Evolutionary conservation across 805 yeast genomes (phyloP), one percentile per base, ranked within the genome.

Genomic region (Ogataea naganishii): DNA sequence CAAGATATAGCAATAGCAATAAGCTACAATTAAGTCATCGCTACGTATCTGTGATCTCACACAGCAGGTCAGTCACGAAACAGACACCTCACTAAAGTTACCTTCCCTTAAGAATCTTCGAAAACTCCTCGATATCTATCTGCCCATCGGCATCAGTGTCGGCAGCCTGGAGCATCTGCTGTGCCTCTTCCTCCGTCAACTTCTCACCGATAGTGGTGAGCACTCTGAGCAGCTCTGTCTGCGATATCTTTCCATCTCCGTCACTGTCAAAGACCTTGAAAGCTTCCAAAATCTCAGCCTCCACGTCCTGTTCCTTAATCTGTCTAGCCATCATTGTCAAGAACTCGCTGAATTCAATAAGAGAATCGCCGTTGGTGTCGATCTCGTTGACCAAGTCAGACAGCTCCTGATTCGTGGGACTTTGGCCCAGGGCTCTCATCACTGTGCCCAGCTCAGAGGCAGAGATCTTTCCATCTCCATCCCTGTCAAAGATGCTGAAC

Each of bases 371-470:
- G 63, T 92, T 92, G 38, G 80, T 80, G 58, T 92, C 98, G 31
- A 92, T 94, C 62, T 92, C 98, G 57, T 89, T 89, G 68, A 92
- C 84, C 80, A 92, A 77, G 56, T 92, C 98, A 33, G 92, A 82
- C 48, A 92, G 80, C 60, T 92, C 98, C 42, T 86, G 77, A 59
- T 92, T 97, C 29, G 94, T 78, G 21, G 98, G 98, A 50, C 89
- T 89, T 60, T 86, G 92, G 30, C 98, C 98, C 51, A 92, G 69
- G n/a, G 96, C 84, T 64, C 98, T 80, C 98, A 92, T 92, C 31
- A 92, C 98, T 4, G 96, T 86, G 41, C 97, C 96, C 44, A 92
- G 70, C 62, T 92, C 98, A 51, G 83, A 74, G 46, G 96, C 83
- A 35, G 96, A 85, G 65, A 92, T 92, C 53, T 85, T 84, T 27